Conservation (phyloP, 768 basidiomycete species). For the Lentinula lateritia region DNA sequence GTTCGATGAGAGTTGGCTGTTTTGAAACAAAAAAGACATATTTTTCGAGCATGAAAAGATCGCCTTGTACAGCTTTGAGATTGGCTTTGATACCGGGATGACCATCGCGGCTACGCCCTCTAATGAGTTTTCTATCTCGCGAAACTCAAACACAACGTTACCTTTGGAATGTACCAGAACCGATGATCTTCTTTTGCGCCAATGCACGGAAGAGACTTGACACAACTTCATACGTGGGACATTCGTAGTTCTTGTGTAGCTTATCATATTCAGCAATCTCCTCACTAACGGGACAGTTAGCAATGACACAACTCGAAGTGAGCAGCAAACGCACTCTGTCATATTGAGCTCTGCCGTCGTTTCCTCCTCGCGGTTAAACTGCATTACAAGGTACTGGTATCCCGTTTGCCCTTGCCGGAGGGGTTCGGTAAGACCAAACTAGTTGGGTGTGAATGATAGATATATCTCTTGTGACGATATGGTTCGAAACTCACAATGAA, state of each 20-base stretch:
- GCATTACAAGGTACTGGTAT: constrained; percentile 98
- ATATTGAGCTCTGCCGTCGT: constrained; percentile 94
- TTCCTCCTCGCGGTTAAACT: constrained; percentile 95
- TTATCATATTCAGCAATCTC: constrained; percentile 75
- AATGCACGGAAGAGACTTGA: constrained; percentile 90
- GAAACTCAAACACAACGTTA: constrained; percentile 22
- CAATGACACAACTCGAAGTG: constrained; percentile 22
- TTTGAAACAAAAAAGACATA: constrained; percentile 98
- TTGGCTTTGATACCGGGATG: constrained; percentile 97
- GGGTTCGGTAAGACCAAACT: constrained; percentile 89
- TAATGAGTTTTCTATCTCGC: background rate
- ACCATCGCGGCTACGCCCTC: constrained; percentile 62
- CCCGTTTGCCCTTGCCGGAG: constrained; percentile 97
- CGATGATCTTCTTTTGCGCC: constrained; percentile 86
- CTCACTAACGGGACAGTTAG: constrained; percentile 41
- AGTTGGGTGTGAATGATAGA: constrained; percentile 8
- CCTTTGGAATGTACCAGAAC: constrained; percentile 84
- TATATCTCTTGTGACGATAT: background rate
- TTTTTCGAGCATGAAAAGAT: constrained; percentile 97
- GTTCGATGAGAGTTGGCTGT: constrained; percentile 85
- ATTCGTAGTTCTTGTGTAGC: constrained; percentile 91
- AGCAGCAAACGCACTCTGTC: constrained; percentile 53
- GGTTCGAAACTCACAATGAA: constrained; percentile 69
- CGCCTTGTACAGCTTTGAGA: constrained; percentile 93
- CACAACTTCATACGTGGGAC: constrained; percentile 92